Evolutionary conservation across 305 asterid species (phyloP), one percentile per base, ranked within the genome.

Genomic region (Fraxinus sp.): DNA sequence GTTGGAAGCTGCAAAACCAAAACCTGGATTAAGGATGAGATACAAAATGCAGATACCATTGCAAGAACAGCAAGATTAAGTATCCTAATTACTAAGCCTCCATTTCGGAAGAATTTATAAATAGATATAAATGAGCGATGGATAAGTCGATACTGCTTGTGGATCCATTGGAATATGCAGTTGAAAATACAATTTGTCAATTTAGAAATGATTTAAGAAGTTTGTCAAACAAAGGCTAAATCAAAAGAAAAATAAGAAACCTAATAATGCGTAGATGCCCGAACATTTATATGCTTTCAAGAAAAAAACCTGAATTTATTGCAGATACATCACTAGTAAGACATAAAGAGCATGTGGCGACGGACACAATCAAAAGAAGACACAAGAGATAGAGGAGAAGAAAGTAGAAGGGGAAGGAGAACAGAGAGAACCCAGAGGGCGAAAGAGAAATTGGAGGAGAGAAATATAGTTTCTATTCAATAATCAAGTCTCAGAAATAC

Each of bases 1-100:
- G 88, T 88, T 81, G 94, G 97, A 90, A 94, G 93, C 98, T 94
- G 93, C 90, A 84, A 81, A 79, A 46, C 82, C 72, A 74, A 46
- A 80, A 84, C 79, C 77, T 71, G 80, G 14, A 74, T 81, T 81
- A 66, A 83, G 78, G 81, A 71, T 68, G 33, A 76, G 33, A 11
- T 68, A 24, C 3, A 83, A 75, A 81, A 64, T 41, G 82, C 76
- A 81, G 46, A 79, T 22, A 44, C 11, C 70, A 78, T 33, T 2
- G 30, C 39, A 78, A 78, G 39, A 70, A 83, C 20, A 74, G 18
- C 49, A 71, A 33, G 78, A 52, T 16, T 52, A 73, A 5, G 26
- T 24, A 70, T 46, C 28, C 41, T 11, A 30, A 77, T 32, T 77
- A 39, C 24, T 55, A 52, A 11, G 57, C 18, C n/a, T 46, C 57